These are phyloP conservation scores for Boletus vinaceobasis DNA, from an alignment of 768 basidiomycete genomes.

Conservation along the genomic window DNA sequence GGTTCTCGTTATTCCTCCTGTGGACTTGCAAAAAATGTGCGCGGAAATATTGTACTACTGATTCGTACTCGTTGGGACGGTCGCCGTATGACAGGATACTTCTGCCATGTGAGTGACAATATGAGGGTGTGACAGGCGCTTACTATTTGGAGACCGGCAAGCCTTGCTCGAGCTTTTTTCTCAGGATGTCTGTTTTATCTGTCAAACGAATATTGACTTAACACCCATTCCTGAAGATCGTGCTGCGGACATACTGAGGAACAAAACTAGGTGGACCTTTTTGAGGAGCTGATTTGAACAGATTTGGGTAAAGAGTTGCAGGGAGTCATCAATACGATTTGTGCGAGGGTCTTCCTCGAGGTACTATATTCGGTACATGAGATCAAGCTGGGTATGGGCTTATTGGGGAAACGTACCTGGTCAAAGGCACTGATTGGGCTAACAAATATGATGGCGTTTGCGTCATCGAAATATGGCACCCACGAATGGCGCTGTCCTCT, in stretches of 20 bases:
- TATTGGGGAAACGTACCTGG: constrained; percentile 43
- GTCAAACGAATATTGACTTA: not conserved
- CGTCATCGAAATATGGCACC: constrained; percentile 67
- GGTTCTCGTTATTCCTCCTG: constrained; percentile 72
- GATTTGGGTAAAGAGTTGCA: constrained; percentile 85
- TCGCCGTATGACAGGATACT: constrained; percentile 83
- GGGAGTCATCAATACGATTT: constrained; percentile 82
- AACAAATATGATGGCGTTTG: constrained; percentile 77
- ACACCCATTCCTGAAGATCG: not conserved
- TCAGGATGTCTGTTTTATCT: constrained; percentile 81
- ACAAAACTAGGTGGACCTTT: constrained; percentile 58
- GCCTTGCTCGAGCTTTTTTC: constrained; percentile 66
- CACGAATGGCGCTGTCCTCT: constrained; percentile 72
- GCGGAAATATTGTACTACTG: constrained; percentile 82
- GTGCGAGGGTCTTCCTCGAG: constrained; percentile 83
- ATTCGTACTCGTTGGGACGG: constrained; percentile 76
- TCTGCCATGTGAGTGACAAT: constrained; percentile 8
- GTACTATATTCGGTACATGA: constrained; percentile 45
- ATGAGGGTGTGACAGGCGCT: constrained; percentile 21
- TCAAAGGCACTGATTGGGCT: constrained; percentile 79
- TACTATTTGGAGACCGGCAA: constrained; percentile 78
- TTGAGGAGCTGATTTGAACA: constrained; percentile 79
- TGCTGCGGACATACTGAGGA: constrained; percentile 45
- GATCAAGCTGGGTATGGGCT: not conserved
- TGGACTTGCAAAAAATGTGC: constrained; percentile 83